These are phyloP conservation scores for Nicotiana noctiflora DNA, from an alignment of 257 asterid genomes.

Conservation along the genomic window DNA sequence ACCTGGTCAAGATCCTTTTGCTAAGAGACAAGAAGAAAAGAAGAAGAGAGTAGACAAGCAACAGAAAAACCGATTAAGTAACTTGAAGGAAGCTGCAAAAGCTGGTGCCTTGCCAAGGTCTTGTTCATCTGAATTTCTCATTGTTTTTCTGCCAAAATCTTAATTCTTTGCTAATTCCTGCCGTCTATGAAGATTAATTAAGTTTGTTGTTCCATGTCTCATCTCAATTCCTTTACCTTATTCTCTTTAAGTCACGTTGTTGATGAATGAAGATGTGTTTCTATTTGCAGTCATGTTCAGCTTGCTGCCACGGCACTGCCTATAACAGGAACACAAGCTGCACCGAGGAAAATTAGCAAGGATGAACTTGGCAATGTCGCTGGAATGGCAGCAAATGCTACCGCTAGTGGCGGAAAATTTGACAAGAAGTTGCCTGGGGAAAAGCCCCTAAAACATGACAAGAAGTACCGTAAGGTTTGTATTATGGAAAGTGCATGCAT, in stretches of 20 bases:
- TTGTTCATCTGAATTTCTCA: not conserved
- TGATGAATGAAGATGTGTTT: too few relatives aligned
- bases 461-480: constrained; percentile 85
- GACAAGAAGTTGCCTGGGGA: constrained; percentile 93
- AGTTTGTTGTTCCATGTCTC: not conserved
- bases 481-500: not conserved
- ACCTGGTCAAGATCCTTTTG: constrained; percentile 90
- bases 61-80: constrained; percentile 60
- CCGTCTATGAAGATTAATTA: not conserved
- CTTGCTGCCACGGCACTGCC: constrained; percentile 91
- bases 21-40: constrained; percentile 70
- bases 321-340: constrained; percentile 69
- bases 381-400: constrained; percentile 86
- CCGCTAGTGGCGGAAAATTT: constrained; percentile 98
- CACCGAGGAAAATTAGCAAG: constrained; percentile 63
- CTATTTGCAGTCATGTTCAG: constrained; percentile 68
- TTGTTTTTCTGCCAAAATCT: not conserved
- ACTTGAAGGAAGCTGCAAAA: constrained; percentile 78
- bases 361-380: constrained; percentile 86
- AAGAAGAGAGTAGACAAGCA: constrained; percentile 75
- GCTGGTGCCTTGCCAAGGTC: constrained; percentile 94
- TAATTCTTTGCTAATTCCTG: not conserved
- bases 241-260: too few relatives aligned
- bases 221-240: not conserved
- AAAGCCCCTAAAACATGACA: constrained; percentile 79